phyloP scores from a whole-genome alignment of 805 yeast species.

The Starmerella bombi region DNA sequence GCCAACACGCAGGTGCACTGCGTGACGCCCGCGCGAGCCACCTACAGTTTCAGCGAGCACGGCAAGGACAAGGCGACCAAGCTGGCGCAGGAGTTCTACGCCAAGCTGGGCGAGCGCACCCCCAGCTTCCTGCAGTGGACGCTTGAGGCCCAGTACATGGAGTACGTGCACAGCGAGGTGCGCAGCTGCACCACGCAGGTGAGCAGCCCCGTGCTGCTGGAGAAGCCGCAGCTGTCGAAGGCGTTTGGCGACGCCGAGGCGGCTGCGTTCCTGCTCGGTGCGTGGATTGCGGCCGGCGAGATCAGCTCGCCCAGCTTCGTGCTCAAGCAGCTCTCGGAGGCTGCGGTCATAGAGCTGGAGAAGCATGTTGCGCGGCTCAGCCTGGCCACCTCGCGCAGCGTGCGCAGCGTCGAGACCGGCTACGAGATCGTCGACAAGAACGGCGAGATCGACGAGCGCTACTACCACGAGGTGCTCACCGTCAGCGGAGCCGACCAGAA shows the following conservation, averaged over 20 bases:
- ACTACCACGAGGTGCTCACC: neutral
- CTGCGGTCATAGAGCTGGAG: neutral
- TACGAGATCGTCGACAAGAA: constrained; percentile 2
- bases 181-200: constrained; percentile 28
- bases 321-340: neutral
- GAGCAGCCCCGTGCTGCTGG: constrained; percentile 29
- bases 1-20: constrained; percentile 1
- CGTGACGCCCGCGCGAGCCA: constrained; percentile 22
- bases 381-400: neutral
- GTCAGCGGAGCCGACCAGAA: neutral
- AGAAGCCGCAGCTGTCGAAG: constrained; percentile 27
- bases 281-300: constrained; percentile 28
- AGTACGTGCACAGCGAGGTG: constrained; percentile 24
- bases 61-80: constrained; percentile 16
- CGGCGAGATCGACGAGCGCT: neutral
- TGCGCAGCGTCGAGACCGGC: constrained; percentile 2
- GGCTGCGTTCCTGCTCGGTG: constrained; percentile 33
- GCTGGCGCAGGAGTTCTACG: constrained; percentile 22
- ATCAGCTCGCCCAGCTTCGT: neutral
- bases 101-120: constrained; percentile 9
- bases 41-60: constrained; percentile 23
- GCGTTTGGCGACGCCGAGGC: constrained; percentile 24
- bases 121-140: constrained; percentile 28
- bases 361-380: neutral
- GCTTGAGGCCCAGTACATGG: constrained; percentile 31